phyloP scores from a whole-genome alignment of 495 filamentous ascomycete genomes.

The Antarctomyces pellizariae region DNA sequence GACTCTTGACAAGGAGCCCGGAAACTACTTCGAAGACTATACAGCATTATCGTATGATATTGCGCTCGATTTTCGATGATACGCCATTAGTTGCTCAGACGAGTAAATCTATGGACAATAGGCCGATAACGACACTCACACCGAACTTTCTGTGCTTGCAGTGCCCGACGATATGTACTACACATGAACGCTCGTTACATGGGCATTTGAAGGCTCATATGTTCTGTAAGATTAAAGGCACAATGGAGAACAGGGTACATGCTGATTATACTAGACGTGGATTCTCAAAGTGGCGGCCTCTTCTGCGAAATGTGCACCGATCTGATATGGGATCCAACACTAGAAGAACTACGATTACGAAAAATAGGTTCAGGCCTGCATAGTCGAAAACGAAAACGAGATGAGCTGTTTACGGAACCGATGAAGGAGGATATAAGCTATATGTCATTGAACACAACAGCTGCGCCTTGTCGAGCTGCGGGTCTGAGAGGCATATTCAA shows the following conservation, averaged over 20 bases:
- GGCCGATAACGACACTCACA: conserved; percentile 23
- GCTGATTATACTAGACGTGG: conserved; percentile 37
- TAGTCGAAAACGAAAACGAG: conserved; percentile 34
- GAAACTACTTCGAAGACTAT: conserved; percentile 25
- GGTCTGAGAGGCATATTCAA: conserved; percentile 80
- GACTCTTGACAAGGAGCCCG: conserved; percentile 24
- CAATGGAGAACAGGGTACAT: background rate
- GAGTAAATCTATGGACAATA: conserved; percentile 20
- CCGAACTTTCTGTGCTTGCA: conserved; percentile 49
- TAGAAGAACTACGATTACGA: conserved; percentile 44
- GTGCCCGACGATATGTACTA: conserved; percentile 32
- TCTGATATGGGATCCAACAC: conserved; percentile 65
- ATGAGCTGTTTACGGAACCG: conserved; percentile 28
- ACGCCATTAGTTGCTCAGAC: conserved; percentile 25
- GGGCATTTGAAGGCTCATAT: conserved; percentile 31
- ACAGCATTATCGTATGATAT: conserved; percentile 27
- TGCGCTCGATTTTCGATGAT: conserved; percentile 26
- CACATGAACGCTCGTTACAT: conserved; percentile 31
- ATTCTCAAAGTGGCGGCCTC: conserved; percentile 50
- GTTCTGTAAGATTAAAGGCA: conserved; percentile 27
- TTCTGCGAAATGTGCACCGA: conserved; percentile 72
- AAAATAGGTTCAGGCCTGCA: conserved; percentile 25
- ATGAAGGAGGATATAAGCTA: conserved; percentile 33
- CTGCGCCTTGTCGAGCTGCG: conserved; percentile 42
- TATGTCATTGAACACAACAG: conserved; percentile 33